Percentiles rank a stretch among this genome's conserved stretches.
Evolutionary conservation across 352 stramenopile genomes (phyloP).

Genomic region (Plasmopara viticola): DNA sequence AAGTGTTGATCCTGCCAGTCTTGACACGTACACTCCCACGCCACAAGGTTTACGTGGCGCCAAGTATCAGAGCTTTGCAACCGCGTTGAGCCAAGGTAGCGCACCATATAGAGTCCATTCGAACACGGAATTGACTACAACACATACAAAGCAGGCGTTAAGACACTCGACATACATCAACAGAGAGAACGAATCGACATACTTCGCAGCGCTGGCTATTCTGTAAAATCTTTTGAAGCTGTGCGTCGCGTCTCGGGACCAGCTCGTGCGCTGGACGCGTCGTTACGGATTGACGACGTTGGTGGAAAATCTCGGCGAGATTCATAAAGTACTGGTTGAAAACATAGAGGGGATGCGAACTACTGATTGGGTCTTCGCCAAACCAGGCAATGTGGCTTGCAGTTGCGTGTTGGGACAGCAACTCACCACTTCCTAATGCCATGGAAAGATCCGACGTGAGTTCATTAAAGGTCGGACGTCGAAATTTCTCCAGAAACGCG

Average conservation of each 20-base stretch:
- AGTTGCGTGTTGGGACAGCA: conserved; percentile 34
- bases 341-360: conserved; percentile 52
- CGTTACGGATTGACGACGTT: conserved; percentile 51
- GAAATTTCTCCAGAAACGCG: conserved; percentile 59
- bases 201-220: conserved; percentile 76
- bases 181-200: conserved; percentile 16
- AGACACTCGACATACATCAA: too few relatives aligned
- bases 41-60: conserved; percentile 66
- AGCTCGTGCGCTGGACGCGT: conserved; percentile 49
- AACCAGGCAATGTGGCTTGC: conserved; percentile 52
- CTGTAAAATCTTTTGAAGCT: conserved; percentile 65
- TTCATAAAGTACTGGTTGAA: conserved; percentile 75
- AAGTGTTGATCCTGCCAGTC: conserved; percentile 77
- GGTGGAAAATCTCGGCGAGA: conserved; percentile 62
- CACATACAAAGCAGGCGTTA: not conserved
- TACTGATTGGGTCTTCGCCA: conserved; percentile 46
- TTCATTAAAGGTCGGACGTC: conserved; percentile 65
- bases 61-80: conserved; percentile 60
- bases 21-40: conserved; percentile 76
- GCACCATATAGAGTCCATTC: conserved; percentile 76
- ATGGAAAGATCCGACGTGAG: conserved; percentile 59
- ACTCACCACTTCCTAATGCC: conserved; percentile 33
- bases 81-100: conserved; percentile 49
- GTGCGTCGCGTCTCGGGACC: conserved; percentile 49
- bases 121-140: conserved; percentile 71